phyloP scores from a whole-genome alignment of 2,329 filamentous ascomycete species.

The Pseudocercospora fijiensis region DNA sequence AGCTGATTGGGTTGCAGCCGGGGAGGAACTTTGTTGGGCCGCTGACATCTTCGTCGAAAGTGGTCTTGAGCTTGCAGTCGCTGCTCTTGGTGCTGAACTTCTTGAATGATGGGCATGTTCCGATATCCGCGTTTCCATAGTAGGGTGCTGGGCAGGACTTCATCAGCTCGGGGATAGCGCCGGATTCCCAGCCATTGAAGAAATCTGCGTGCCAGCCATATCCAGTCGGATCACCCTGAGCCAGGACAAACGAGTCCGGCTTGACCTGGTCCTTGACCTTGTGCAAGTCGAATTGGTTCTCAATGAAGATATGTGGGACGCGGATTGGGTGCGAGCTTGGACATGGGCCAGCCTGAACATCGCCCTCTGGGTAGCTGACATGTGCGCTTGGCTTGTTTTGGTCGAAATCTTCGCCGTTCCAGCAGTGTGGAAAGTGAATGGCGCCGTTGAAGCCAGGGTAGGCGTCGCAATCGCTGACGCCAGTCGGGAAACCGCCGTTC shows the following conservation, averaged over 20 bases:
- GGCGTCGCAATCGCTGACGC: constrained; percentile 64
- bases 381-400: constrained; percentile 51
- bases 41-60: constrained; percentile 45
- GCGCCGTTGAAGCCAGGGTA: constrained; percentile 58
- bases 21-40: constrained; percentile 51
- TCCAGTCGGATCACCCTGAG: constrained; percentile 50
- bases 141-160: constrained; percentile 63
- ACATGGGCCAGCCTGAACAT: constrained; percentile 53
- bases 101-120: constrained; percentile 51
- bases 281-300: constrained; percentile 40
- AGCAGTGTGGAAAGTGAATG: constrained; percentile 71
- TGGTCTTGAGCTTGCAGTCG: constrained; percentile 50
- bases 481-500: constrained; percentile 59
- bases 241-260: constrained; percentile 46
- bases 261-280: constrained; percentile 41
- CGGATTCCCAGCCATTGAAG: constrained; percentile 53
- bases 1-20: constrained; percentile 58
- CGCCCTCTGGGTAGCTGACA: constrained; percentile 59
- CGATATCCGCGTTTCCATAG: constrained; percentile 63
- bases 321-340: constrained; percentile 54
- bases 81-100: constrained; percentile 27
- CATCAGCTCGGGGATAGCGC: constrained; percentile 65
- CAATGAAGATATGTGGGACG: constrained; percentile 57
- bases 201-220: constrained; percentile 57
- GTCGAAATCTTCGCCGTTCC: constrained; percentile 58